Percentiles rank a stretch among this genome's conserved stretches.
phyloP scores from a whole-genome alignment of 202 grass and related monocot genomes.

The Alloteropsis angusta region DNA sequence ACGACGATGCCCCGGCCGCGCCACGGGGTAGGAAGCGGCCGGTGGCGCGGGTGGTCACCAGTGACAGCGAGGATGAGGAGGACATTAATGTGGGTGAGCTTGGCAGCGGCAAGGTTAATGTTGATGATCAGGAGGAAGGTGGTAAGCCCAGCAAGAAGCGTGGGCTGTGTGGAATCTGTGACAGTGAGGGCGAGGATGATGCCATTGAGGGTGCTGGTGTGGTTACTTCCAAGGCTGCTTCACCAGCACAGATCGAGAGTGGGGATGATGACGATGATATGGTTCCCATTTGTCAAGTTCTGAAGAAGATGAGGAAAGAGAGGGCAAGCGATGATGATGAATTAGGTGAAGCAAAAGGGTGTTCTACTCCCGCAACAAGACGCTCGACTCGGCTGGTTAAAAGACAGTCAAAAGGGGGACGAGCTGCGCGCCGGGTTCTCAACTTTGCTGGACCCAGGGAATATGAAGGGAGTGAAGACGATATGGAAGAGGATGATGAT shows the following conservation, averaged over 20 bases:
- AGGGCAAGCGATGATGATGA: neutral
- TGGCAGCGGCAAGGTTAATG: neutral
- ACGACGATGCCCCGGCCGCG: neutral
- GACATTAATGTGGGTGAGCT: neutral
- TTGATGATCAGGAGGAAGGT: neutral
- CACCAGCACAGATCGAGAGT: slow-evolving; percentile 18
- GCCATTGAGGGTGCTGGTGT: neutral
- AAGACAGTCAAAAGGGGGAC: slow-evolving; percentile 10
- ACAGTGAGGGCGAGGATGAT: slow-evolving; percentile 25
- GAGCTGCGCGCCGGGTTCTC: neutral
- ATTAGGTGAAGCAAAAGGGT: neutral
- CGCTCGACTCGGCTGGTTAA: slow-evolving; percentile 29
- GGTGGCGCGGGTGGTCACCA: neutral
- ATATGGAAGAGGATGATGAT: slow-evolving; percentile 34
- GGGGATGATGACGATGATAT: slow-evolving; percentile 17
- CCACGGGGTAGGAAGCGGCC: neutral
- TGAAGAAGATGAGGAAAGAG: slow-evolving; percentile 4
- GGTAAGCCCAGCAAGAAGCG: slow-evolving; percentile 23
- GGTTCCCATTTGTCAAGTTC: slow-evolving; percentile 28
- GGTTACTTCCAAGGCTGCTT: slow-evolving; percentile 5
- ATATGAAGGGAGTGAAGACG: slow-evolving; percentile 32
- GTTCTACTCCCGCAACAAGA: slow-evolving; percentile 18
- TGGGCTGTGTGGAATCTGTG: neutral
- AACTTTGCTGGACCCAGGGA: slow-evolving; percentile 32
- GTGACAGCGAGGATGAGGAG: slow-evolving; percentile 26